Evolutionary conservation across 2,329 filamentous ascomycete species (phyloP).

Genomic region (Arthrobotrys musiformis): DNA sequence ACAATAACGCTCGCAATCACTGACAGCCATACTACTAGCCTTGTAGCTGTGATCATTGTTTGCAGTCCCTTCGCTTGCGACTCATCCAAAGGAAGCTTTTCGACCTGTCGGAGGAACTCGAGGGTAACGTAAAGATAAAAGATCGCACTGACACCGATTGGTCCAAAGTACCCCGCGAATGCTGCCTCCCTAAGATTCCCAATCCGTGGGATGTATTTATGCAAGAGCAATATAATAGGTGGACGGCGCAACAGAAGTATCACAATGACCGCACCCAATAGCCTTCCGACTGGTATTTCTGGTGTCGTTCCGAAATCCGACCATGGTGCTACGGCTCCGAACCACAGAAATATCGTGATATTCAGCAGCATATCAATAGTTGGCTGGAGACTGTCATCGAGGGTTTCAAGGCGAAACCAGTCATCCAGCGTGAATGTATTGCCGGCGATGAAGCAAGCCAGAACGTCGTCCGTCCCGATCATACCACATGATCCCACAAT

Average conservation of each 20-base stretch:
- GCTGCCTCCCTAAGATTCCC: constrained; percentile 77
- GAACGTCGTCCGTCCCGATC: constrained; percentile 86
- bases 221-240: constrained; percentile 78
- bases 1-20: constrained; percentile 55
- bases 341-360: constrained; percentile 88
- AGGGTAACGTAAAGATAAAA: constrained; percentile 87
- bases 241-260: constrained; percentile 81
- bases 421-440: constrained; percentile 77
- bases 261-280: constrained; percentile 78
- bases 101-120: constrained; percentile 74
- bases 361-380: constrained; percentile 96
- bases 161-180: constrained; percentile 93
- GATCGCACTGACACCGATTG: constrained; percentile 87
- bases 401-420: constrained; percentile 89
- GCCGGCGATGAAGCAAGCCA: constrained; percentile 91
- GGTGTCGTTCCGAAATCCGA: constrained; percentile 72
- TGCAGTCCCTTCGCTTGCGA: constrained; percentile 16
- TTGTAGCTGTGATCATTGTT: constrained; percentile 27
- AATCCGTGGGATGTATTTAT: constrained; percentile 82
- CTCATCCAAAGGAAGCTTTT: constrained; percentile 26
- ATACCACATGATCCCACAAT: constrained; percentile 87
- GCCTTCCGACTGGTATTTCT: constrained; percentile 75
- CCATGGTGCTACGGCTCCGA: constrained; percentile 87
- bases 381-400: constrained; percentile 91
- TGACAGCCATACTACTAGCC: constrained; percentile 51